Base-by-base conservation (phyloP, 2,329 filamentous ascomycete genomes). In the Magnaporthales sp. region DNA sequence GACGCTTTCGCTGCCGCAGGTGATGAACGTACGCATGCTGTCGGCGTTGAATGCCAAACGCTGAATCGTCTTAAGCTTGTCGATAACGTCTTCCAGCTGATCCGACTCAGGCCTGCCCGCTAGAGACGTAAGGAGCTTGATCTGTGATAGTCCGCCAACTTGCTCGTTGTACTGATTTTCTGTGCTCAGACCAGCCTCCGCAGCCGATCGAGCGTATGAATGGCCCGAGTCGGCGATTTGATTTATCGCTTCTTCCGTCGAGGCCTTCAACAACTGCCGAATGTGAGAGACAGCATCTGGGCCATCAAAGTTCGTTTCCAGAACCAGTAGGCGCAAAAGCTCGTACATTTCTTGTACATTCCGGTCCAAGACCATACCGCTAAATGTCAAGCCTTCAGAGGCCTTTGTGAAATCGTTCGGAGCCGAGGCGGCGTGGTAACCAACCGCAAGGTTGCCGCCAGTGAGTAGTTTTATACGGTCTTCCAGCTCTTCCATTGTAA, bases 391-490 rank as follows among this genome's bases (percentile, higher is more conserved):
- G 0, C 95, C 95, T 77, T 99, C 95, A 22, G 86, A 88, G 9
- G 89, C 90, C 29, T 84, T 81, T 31, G 85, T 83, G 66, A 91
- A 87, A 70, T 94, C 86, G 1, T 84, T 84, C 0, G 94, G 92
- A 2, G 89, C 92, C 0, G 93, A 86, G 0, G 90, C 88, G n/a
- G 90, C 86, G 77, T 96, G 91, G 71, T 97, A 93, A 1, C 90
- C 89, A 19, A 96, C 88, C 2, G 89, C 91, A 51, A 99, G 86
- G 24, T 58, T 58, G 10, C 95, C 95, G 24, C 95, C 95, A 1
- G 95, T 98, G 80, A 96, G 96, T 31, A 98, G 84, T 77, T 98
- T 98, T 76, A 99, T 97, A 66, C 93, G 79, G 74, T 98, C 95
- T 77, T 99, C 95, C 65, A 98, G 86, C 76, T 97, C 89, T 76